A percentile compares a stretch with the other conserved stretches of the same genome.
Evolutionary conservation across 192 early-diverging fungal genomes (phyloP).

Genomic region (Dissophora ornata): DNA sequence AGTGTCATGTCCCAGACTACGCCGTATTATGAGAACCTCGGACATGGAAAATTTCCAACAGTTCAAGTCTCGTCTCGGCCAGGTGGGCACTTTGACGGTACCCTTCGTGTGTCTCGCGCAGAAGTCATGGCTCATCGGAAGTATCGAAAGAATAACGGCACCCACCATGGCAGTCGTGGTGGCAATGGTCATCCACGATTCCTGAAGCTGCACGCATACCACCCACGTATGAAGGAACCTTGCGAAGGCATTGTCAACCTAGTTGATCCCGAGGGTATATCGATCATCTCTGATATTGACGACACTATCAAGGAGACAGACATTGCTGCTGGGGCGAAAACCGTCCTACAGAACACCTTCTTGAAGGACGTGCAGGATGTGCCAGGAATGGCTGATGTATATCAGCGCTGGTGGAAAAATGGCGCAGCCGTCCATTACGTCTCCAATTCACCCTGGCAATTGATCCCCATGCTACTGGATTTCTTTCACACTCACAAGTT

Average conservation of each 20-base stretch:
- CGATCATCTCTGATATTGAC: slow-evolving; percentile 91
- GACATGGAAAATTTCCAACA: slow-evolving; percentile 31
- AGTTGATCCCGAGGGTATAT: slow-evolving; percentile 77
- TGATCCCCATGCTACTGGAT: slow-evolving; percentile 77
- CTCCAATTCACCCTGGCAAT: slow-evolving; percentile 89
- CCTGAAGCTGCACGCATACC: slow-evolving; percentile 31
- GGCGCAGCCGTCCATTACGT: slow-evolving; percentile 88
- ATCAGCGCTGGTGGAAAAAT: slow-evolving; percentile 65
- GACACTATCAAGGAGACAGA: slow-evolving; percentile 95
- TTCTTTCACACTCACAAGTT: slow-evolving; percentile 82
- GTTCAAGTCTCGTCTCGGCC: slow-evolving; percentile 37
- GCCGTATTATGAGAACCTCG: slow-evolving; percentile 26
- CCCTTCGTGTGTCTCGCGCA: slow-evolving; percentile 31
- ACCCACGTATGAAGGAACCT: slow-evolving; percentile 33
- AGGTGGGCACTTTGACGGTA: slow-evolving; percentile 49
- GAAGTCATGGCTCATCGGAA: slow-evolving; percentile 53
- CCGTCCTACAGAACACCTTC: slow-evolving; percentile 75
- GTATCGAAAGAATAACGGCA: not conserved
- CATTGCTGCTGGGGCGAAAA: slow-evolving; percentile 77
- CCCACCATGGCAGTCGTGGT: too few species aligned
- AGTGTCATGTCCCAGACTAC: slow-evolving; percentile 3
- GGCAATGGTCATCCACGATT: slow-evolving; percentile 19
- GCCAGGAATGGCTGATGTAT: slow-evolving; percentile 84
- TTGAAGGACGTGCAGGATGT: slow-evolving; percentile 77
- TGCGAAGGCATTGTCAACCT: slow-evolving; percentile 62